Base-by-base conservation (phyloP, 1,284 basidiomycete species). In the Malassezia caprae region DNA sequence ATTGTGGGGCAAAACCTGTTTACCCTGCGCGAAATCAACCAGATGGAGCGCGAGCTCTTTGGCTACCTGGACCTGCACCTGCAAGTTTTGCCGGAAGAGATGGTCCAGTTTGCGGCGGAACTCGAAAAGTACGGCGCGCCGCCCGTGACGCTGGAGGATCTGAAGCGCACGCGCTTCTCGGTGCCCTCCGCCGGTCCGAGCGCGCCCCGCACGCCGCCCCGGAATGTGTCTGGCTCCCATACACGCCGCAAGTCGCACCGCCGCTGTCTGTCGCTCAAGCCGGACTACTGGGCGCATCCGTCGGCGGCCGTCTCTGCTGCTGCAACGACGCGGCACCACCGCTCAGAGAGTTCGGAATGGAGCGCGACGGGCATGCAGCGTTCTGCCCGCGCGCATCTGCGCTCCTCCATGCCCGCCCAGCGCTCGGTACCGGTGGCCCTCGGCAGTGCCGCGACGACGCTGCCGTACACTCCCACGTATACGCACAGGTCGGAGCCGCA, bases 21-120 rank as follows among this genome's bases (percentile, higher is more conserved):
- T 51, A 62, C 60, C 40, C 54, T 73, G 23, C 65, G 65, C 30
- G 73, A 75, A 55, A 61, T 75, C 50, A 75, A 75, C 57, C 72
- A 73, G 56, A 74, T 75, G 69, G 73, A 75, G 58, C 66, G 73
- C 31, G 73, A 75, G 56, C 62, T 75, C 26, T 72, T 75, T 31
- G 67, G 64, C n/a, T 73, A 72, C 51, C 64, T 74, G 24, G 72
- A 66, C 48, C 65, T 64, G 59, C 64, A 68, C 52, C 65, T 74
- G 52, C 67, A 68, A 42, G 67, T 70, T 4, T 53, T 59, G 44
- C 62, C 61, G n/a, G 63, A 64, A 26, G 68, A 67, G 17, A 61
- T 74, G 34, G 58, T 60, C n/a, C 41, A 58, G 26, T 73, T 74
- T 48, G 62, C 61, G 39, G 57, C 55, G 39, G 64, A 65, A 46